phyloP scores from a whole-genome alignment of 163 green algal species.

The Prototheca stagnorum region DNA sequence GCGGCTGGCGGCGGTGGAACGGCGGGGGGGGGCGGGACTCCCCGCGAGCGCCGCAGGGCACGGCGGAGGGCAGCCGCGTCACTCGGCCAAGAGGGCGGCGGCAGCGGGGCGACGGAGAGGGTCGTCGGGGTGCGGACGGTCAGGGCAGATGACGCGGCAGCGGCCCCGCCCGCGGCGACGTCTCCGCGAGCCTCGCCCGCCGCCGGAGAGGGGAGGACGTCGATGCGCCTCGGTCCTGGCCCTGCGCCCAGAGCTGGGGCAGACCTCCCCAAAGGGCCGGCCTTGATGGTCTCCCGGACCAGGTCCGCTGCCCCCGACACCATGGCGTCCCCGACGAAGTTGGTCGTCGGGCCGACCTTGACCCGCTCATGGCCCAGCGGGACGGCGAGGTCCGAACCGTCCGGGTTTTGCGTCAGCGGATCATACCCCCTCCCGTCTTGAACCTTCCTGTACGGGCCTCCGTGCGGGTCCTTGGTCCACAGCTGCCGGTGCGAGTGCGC shows the following conservation, averaged over 20 bases:
- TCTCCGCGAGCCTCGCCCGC: no score
- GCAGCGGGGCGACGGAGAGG: no score
- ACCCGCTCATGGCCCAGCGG: slow-evolving; percentile 53
- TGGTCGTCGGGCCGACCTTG: slow-evolving; percentile 53
- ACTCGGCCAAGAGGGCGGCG: no score
- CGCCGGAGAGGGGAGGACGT: no score
- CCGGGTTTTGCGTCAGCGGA: slow-evolving; percentile 7
- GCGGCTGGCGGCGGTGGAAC: no score
- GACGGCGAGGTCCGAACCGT: slow-evolving; percentile 1
- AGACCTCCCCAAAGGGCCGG: background rate
- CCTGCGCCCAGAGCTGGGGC: background rate
- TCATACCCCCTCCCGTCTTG: slow-evolving; percentile 9
- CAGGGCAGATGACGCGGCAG: no score
- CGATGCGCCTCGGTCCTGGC: no score
- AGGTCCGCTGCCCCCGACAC: slow-evolving; percentile 61
- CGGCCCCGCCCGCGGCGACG: no score
- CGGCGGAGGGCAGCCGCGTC: no score
- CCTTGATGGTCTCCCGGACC: slow-evolving; percentile 29
- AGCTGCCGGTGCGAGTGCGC: slow-evolving; percentile 41
- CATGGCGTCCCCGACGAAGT: slow-evolving; percentile 84
- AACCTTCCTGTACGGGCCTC: slow-evolving; percentile 48
- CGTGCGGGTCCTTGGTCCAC: slow-evolving; percentile 67
- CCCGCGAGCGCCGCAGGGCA: no score
- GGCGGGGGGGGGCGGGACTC: no score
- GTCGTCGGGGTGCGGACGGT: no score